phyloP scores from a whole-genome alignment of 2,329 filamentous ascomycete species.

The Epichloe coenophiala region DNA sequence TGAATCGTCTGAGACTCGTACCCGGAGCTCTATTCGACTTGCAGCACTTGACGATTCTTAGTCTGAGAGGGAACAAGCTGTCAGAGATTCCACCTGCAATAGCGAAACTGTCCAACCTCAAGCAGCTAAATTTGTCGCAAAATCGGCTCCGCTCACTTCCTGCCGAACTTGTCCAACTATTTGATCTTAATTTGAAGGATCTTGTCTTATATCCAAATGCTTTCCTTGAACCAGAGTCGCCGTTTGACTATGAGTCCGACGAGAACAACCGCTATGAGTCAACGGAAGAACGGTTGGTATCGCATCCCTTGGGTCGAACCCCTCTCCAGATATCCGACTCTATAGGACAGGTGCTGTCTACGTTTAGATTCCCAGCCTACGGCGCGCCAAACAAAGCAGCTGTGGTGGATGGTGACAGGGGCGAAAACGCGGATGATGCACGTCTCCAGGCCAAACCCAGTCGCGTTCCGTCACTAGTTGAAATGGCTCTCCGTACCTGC shows the following conservation, averaged over 20 bases:
- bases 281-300: slow-evolving; percentile 11
- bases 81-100: slow-evolving; percentile 47
- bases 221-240: slow-evolving; percentile 31
- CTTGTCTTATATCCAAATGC: slow-evolving; percentile 51
- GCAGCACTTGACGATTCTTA: slow-evolving; percentile 48
- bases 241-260: background rate
- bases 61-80: slow-evolving; percentile 50
- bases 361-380: slow-evolving; percentile 16
- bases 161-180: slow-evolving; percentile 45
- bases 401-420: slow-evolving; percentile 7
- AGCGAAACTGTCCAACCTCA: slow-evolving; percentile 41
- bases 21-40: slow-evolving; percentile 50
- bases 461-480: slow-evolving; percentile 35
- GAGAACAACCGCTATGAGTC: background rate
- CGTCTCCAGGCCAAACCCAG: slow-evolving; percentile 10
- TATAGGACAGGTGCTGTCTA: slow-evolving; percentile 15
- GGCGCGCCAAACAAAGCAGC: slow-evolving; percentile 10
- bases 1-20: slow-evolving; percentile 42
- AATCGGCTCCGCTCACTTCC: slow-evolving; percentile 50
- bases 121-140: slow-evolving; percentile 51
- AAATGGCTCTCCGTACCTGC: slow-evolving; percentile 34
- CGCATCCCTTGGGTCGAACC: slow-evolving; percentile 16
- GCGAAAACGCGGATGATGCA: slow-evolving; percentile 1
- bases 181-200: slow-evolving; percentile 34
- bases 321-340: slow-evolving; percentile 20